Conservation (phyloP, 495 filamentous ascomycete species). For the Cenococcum geophilum region DNA sequence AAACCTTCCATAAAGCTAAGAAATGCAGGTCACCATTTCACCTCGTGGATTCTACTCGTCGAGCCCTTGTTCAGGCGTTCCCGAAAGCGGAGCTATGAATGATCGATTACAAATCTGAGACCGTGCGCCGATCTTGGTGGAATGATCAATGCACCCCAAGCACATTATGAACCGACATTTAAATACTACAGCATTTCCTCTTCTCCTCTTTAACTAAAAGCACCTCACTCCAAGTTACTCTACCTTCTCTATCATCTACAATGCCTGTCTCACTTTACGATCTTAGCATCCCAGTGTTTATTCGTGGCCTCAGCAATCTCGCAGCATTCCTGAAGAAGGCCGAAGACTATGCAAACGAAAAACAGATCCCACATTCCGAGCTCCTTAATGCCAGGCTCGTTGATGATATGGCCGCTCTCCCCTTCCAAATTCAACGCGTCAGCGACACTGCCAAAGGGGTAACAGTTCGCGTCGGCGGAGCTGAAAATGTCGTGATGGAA, state of each 20-base stretch:
- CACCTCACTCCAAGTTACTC: neutral
- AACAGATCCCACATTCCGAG: constrained; percentile 17
- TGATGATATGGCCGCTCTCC: constrained; percentile 26
- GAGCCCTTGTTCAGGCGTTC: too few relatives aligned
- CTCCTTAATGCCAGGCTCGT: constrained; percentile 20
- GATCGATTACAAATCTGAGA: too few relatives aligned
- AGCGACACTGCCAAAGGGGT: constrained; percentile 23
- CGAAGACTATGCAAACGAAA: constrained; percentile 19
- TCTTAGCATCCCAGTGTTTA: constrained; percentile 15
- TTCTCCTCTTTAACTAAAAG: too few relatives aligned
- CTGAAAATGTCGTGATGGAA: constrained; percentile 8
- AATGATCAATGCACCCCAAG: too few relatives aligned
- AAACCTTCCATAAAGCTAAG: too few relatives aligned
- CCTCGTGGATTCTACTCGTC: too few relatives aligned
- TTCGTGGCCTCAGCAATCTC: constrained; percentile 25
- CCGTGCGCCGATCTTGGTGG: too few relatives aligned
- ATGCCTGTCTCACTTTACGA: constrained; percentile 17
- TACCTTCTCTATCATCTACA: neutral
- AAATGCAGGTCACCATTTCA: too few relatives aligned
- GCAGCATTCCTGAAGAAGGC: constrained; percentile 24
- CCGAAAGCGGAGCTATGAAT: too few relatives aligned
- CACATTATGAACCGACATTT: too few relatives aligned
- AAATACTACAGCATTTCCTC: too few relatives aligned
- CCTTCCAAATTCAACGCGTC: constrained; percentile 28
- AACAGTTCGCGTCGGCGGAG: constrained; percentile 2